Evolutionary conservation across 1,139 yeast genomes (phyloP).

Genomic region (Blastobotrys illinoisensis): DNA sequence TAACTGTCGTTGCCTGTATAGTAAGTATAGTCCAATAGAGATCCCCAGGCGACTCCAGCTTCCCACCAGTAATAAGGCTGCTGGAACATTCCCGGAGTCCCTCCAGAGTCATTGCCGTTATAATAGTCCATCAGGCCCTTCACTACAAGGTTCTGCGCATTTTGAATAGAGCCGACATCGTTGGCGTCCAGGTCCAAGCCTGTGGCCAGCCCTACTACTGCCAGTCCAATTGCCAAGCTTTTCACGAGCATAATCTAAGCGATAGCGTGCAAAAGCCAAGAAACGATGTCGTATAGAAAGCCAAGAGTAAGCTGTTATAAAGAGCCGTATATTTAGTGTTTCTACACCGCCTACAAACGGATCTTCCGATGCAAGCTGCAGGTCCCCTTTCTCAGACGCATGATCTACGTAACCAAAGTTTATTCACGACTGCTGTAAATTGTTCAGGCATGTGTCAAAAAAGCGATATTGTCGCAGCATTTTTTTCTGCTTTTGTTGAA

Average conservation of each 20-base stretch:
- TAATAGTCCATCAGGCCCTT: constrained; percentile 69
- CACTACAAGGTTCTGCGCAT: constrained; percentile 52
- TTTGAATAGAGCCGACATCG: constrained; percentile 23
- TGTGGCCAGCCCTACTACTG: not conserved
- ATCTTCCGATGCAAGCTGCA: not conserved
- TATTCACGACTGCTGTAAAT: not conserved
- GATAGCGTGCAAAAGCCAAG: not conserved
- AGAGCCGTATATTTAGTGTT: not conserved
- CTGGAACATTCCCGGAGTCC: constrained; percentile 75
- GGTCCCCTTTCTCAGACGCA: not conserved
- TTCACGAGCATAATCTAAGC: not conserved
- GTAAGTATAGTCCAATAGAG: constrained; percentile 70
- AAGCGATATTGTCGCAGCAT: too few relatives aligned
- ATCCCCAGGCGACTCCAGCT: constrained; percentile 96
- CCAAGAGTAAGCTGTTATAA: not conserved
- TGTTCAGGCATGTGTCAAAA: not conserved
- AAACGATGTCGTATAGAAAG: not conserved
- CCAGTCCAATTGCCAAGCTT: not conserved
- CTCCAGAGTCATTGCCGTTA: constrained; percentile 46
- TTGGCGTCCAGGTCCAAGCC: constrained; percentile 16
- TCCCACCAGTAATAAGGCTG: constrained; percentile 97
- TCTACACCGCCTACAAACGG: not conserved
- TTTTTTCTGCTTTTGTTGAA: too few relatives aligned
- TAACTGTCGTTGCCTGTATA: constrained; percentile 68
- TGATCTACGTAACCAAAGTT: not conserved